A percentile compares a stretch with the other conserved stretches of the same genome.
Conservation (phyloP, 768 basidiomycete genomes). For the Strobilomyces confusus region DNA sequence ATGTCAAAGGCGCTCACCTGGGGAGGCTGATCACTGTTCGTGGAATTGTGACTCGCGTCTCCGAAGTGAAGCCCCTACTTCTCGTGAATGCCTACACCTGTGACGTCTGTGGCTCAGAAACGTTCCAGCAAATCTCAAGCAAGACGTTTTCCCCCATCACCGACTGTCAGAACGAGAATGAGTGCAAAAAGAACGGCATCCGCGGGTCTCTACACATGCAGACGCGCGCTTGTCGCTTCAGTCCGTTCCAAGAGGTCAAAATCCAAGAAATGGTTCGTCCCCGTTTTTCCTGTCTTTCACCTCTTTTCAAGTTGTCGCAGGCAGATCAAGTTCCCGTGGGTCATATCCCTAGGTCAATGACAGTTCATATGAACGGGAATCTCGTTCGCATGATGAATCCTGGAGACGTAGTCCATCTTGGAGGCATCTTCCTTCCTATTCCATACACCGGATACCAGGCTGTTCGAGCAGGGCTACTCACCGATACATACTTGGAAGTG, state of each 20-base stretch:
- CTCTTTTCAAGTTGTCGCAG: slow-evolving; percentile 36
- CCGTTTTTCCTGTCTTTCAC: neutral
- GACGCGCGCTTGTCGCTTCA: slow-evolving; percentile 94
- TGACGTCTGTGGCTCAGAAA: slow-evolving; percentile 96
- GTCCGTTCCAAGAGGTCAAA: slow-evolving; percentile 97
- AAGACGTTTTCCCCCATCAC: slow-evolving; percentile 87
- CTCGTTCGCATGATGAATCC: slow-evolving; percentile 91
- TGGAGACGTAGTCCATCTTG: slow-evolving; percentile 91
- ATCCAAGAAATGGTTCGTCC: slow-evolving; percentile 92
- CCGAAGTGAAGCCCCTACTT: slow-evolving; percentile 96
- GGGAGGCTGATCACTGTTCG: slow-evolving; percentile 94
- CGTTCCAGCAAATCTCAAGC: slow-evolving; percentile 93
- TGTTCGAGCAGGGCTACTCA: slow-evolving; percentile 91
- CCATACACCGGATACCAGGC: slow-evolving; percentile 98
- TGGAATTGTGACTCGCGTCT: slow-evolving; percentile 97
- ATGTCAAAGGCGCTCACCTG: slow-evolving; percentile 82
- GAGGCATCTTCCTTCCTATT: slow-evolving; percentile 96
- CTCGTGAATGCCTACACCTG: slow-evolving; percentile 98
- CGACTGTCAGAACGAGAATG: slow-evolving; percentile 82
- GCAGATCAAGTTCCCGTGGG: slow-evolving; percentile 99
- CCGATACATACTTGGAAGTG: slow-evolving; percentile 93
- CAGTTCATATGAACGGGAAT: slow-evolving; percentile 87
- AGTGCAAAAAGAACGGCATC: slow-evolving; percentile 82
- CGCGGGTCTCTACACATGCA: slow-evolving; percentile 97
- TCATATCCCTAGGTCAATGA: slow-evolving; percentile 98